phyloP scores from a whole-genome alignment of 306 rosid species.

The Acmispon strigosus region DNA sequence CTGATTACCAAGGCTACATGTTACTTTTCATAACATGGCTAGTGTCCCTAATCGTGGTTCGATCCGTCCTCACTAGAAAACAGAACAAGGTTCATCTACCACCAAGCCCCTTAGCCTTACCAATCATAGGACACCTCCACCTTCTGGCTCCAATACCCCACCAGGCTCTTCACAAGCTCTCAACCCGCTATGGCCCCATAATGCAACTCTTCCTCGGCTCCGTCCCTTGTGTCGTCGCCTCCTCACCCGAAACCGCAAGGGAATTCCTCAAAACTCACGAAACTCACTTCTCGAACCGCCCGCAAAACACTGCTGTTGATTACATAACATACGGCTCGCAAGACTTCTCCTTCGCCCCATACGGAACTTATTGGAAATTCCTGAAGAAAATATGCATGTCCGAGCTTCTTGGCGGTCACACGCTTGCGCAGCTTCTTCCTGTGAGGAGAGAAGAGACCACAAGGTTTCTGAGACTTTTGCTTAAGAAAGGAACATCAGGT shows the following conservation, averaged over 20 bases:
- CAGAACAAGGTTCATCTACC: slow-evolving; percentile 19
- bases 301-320: slow-evolving; percentile 35
- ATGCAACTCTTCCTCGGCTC: slow-evolving; percentile 55
- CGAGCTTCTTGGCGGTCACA: slow-evolving; percentile 57
- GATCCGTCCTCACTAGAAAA: slow-evolving; percentile 26
- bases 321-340: slow-evolving; percentile 48
- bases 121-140: slow-evolving; percentile 62
- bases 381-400: slow-evolving; percentile 63
- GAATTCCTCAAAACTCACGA: slow-evolving; percentile 63
- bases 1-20: slow-evolving; percentile 22
- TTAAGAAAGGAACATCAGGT: slow-evolving; percentile 11
- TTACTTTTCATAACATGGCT: slow-evolving; percentile 19
- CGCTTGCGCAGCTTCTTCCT: slow-evolving; percentile 32
- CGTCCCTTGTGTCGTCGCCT: slow-evolving; percentile 44
- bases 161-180: slow-evolving; percentile 50
- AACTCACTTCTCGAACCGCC: slow-evolving; percentile 43
- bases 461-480: slow-evolving; percentile 18
- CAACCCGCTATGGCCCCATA: slow-evolving; percentile 49
- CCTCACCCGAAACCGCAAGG: slow-evolving; percentile 49
- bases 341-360: slow-evolving; percentile 51
- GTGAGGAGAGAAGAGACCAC: slow-evolving; percentile 44
- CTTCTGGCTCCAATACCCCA: slow-evolving; percentile 46
- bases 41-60: slow-evolving; percentile 26
- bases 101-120: slow-evolving; percentile 49
- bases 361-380: slow-evolving; percentile 73